These are phyloP conservation scores for Trichomonas gallinae DNA, from an alignment of 208 protist genomes.

Conservation along the genomic window DNA sequence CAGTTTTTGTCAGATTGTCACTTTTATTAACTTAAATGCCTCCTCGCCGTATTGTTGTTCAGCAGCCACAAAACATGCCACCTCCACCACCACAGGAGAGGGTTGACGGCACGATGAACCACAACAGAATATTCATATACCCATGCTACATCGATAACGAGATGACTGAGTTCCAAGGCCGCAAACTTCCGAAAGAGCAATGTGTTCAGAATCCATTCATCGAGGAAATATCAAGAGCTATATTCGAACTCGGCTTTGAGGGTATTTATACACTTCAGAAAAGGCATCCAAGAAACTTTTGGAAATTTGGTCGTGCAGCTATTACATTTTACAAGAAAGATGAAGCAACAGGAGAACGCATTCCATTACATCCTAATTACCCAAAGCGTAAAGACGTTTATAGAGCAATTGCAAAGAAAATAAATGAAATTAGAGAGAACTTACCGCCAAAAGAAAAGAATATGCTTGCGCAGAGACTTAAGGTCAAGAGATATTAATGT, in stretches of 20 bases:
- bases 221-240: background rate
- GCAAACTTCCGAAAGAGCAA: background rate
- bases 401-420: background rate
- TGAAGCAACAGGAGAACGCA: background rate
- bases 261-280: background rate
- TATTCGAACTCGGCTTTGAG: background rate
- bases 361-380: background rate
- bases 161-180: background rate
- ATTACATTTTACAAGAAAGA: background rate
- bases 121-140: background rate
- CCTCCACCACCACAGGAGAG: background rate
- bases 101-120: background rate
- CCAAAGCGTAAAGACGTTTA: background rate
- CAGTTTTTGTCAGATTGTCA: background rate
- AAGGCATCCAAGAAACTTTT: background rate
- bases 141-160: background rate
- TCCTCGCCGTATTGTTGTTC: background rate
- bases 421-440: background rate
- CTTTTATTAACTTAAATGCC: background rate
- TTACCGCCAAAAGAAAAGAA: background rate
- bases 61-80: background rate
- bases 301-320: background rate
- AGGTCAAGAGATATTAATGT: background rate
- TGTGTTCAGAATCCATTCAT: background rate
- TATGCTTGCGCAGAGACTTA: background rate